Evolutionary conservation across 768 basidiomycete species (phyloP), one percentile per base, ranked within the genome.

Genomic region (Roridomyces roridus): DNA sequence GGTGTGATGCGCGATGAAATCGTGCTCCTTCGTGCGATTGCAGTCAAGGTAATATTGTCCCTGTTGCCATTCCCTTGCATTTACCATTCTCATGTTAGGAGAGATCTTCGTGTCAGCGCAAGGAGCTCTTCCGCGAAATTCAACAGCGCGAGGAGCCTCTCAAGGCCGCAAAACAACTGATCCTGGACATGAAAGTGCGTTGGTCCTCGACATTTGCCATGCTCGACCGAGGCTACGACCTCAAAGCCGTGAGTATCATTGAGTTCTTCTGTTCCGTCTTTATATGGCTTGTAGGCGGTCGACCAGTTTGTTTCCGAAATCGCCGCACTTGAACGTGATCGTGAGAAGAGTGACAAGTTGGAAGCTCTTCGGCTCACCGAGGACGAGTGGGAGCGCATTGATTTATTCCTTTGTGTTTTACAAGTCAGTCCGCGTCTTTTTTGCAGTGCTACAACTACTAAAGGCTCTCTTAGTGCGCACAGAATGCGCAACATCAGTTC

Each of bases 401-500:
- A 57, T 6, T 11, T 56, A 14, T 58, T 71, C 20, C 41, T 63
- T 4, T 26, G 59, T 10, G 24, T 73, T 0, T 59, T 72, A 0
- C 39, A 14, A 17, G 67, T 69, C 24, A 15, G 60, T 62, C 15
- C 21, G 10, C 24, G 14, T 29, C n/a, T 17, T 35, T 6, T 40
- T n/a, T n/a, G 37, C 18, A 17, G 37, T 21, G 18, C 10, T 1
- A 21, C 14, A 18, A 50, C 42, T 0, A 45, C 20, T 57, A 5
- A 34, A 5, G 20, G 34, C 43, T 14, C 43, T 46, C n/a, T 29
- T 48, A 72, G 71, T 53, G 63, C 53, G 66, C 71, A 10, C 70
- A 73, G 35, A 29, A 58, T 9, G 65, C 67, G 1, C 72, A 74
- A 41, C 72, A 74, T 17, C 55, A 55, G 0, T 73, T 71, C 44